A percentile compares a stretch with the other conserved stretches of the same genome.
Conservation (phyloP, 208 protist species). For the Entamoeba moshkovskii region DNA sequence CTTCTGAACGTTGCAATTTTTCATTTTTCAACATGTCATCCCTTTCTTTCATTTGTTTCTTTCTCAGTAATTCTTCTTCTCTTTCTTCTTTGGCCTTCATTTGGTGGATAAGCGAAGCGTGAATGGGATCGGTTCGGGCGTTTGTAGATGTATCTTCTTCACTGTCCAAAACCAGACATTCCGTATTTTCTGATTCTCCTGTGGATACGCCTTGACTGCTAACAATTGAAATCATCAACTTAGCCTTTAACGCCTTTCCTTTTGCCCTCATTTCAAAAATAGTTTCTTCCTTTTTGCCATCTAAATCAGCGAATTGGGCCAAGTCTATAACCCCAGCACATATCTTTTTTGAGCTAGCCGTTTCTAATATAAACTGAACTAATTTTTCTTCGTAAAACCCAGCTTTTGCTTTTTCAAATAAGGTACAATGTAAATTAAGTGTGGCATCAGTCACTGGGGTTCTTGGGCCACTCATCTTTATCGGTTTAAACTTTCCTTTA, state of each 20-base stretch:
- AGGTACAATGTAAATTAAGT: not conserved
- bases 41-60: not conserved
- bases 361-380: not conserved
- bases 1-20: not conserved
- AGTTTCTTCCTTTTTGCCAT: not conserved
- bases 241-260: not conserved
- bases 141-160: not conserved
- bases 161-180: not conserved
- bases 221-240: not conserved
- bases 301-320: not conserved
- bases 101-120: not conserved
- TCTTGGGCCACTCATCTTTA: not conserved
- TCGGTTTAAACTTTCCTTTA: not conserved
- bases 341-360: not conserved
- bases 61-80: not conserved
- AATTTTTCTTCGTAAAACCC: not conserved
- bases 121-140: not conserved
- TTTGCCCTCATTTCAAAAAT: not conserved
- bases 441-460: not conserved
- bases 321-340: not conserved
- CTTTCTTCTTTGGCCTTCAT: not conserved
- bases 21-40: not conserved
- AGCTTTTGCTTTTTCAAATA: not conserved
- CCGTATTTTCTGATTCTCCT: not conserved
- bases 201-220: not conserved